Evolutionary conservation across 176 grass and related monocot genomes (phyloP), one percentile per base, ranked within the genome.

Genomic region (Oryza glaberrima): DNA sequence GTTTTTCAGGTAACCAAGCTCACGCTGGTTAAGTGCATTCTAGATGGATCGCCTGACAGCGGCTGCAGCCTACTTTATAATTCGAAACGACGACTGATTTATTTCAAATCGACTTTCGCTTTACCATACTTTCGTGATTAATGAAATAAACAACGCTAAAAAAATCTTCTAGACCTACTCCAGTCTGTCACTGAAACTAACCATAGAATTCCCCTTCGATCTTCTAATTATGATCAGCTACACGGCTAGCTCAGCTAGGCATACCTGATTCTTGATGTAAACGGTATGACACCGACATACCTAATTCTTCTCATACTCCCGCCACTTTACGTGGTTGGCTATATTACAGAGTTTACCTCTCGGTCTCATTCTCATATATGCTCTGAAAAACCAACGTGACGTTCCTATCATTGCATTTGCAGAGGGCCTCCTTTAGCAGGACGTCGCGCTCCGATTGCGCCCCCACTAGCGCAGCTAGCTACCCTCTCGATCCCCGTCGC

Each of bases 191-290:
- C 65, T 26, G 51, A 63, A 38, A 43, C 8, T 65, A 32, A 6
- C 71, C 73, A 82, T 32, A 77, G 68, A 69, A 35, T 77, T 32
- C 67, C 3, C 20, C 22, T 49, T 45, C 43, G 2, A 44, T 44
- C 56, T 46, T 52, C 83, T 6, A 20, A 58, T 82, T 56, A n/a
- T 16, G 0, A 9, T 58, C 49, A 28, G 66, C 25, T 43, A 36
- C 78, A 58, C 49, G 48, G 47, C 19, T 36, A 45, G 48, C 52
- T 54, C 30, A 20, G 73, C 69, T 61, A 87, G 80, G 84, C 80
- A 84, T 87, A 90, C 89, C 81, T 41, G 76, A 54, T 90, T 90
- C 51, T 87, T 87, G 89, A 90, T 87, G 80, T 76, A 70, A 83
- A 75, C 75, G 76, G 78, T 11, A 73, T 22, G 77, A 78, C 69